phyloP scores from a whole-genome alignment of 768 basidiomycete genomes.

The Russula dissimulans region DNA sequence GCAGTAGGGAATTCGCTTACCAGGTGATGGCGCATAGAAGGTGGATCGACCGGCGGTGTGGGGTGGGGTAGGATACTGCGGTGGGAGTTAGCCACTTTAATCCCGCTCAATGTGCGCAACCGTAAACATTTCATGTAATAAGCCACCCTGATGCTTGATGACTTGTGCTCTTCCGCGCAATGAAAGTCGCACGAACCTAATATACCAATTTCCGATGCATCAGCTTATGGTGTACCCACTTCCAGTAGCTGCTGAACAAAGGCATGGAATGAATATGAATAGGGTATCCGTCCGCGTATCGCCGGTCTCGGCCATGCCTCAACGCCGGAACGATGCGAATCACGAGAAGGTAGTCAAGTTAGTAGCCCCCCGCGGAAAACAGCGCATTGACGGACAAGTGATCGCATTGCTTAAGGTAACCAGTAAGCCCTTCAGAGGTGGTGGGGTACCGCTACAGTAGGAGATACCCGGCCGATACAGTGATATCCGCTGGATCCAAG shows the following conservation, averaged over 20 bases:
- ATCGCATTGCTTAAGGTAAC: neutral
- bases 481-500: neutral
- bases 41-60: slow-evolving; percentile 40
- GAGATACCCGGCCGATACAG: neutral
- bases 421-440: neutral
- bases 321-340: neutral
- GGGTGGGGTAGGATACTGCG: slow-evolving; percentile 21
- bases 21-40: slow-evolving; percentile 38
- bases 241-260: no score
- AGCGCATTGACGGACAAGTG: neutral
- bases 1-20: slow-evolving; percentile 50
- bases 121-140: slow-evolving; percentile 5
- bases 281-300: neutral
- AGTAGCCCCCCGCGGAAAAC: neutral
- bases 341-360: neutral
- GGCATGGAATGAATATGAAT: neutral
- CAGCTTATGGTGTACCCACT: neutral
- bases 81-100: neutral
- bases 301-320: neutral
- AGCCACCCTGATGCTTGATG: neutral
- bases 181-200: neutral
- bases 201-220: neutral
- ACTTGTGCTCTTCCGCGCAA: neutral
- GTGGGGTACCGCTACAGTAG: neutral
- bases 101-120: neutral